Base-by-base conservation (phyloP, 2,329 filamentous ascomycete species). In the Xylaria sp. region DNA sequence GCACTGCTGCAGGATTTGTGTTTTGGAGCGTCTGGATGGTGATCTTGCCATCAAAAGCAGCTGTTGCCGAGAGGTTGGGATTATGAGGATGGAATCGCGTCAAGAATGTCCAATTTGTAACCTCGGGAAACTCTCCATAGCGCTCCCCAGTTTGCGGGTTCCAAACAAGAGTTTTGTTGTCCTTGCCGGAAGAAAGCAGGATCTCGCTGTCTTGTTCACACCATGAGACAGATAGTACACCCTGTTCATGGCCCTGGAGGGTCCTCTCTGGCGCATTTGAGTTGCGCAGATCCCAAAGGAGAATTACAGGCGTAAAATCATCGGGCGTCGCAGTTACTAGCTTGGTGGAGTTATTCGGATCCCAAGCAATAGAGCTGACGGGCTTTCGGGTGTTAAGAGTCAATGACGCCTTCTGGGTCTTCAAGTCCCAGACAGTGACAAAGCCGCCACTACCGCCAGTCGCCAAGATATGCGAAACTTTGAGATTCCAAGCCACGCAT, bases 31-130 rank as follows among this genome's bases (percentile, higher is more conserved):
- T 97, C 75, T 97, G 94, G 46, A 99, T 83, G 1, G 91, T 89
- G 66, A 99, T 97, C 79, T 96, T 97, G 71, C 96, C 95, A 74
- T 99, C 95, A 69, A 98, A 98, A 2, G 94, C 96, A 9, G 96
- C 95, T 17, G 95, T 98, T 17, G 96, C 96, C 52, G 94, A 92
- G 61, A 99, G 83, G 74, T 89, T 92, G 11, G 95, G 94, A 77
- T 99, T 97, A 70, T 92, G 89, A 31, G 95, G 95, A 76, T 97
- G 94, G 85, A 96, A 98, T 65, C 90, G 87, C 4, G 95, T 97
- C 75, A 94, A 89, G 82, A 99, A 99, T 5, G 94, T 97, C 94
- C 95, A 99, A 78, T 98, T 99, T n/a, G 94, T 97, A 57, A 96
- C 94, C 72, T 97, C 92, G 4, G 94, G 94, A 74, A 98, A 94